Evolutionary conservation across 2,329 filamentous ascomycete genomes (phyloP), one percentile per base, ranked within the genome.

Genomic region (Botrytis sinoallii): DNA sequence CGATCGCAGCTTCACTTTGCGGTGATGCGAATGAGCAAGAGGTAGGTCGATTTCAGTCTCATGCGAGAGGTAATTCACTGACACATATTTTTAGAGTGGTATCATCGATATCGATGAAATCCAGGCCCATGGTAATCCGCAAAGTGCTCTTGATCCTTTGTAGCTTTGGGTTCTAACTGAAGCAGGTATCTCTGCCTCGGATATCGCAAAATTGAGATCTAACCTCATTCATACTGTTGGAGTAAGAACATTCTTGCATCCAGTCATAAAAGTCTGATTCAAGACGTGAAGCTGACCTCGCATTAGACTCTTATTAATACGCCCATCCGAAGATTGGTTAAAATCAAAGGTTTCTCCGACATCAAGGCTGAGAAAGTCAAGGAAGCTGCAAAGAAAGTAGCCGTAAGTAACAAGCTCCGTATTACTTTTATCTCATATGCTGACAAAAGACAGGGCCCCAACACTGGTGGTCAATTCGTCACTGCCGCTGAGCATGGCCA

Each of bases 361-460:
- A 85, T 89, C 79, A 92, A 92, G 81, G 90, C 92, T 6, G 90
- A 92, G 76, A 92, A 92, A 81, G 86, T 92, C 79, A 92, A 91
- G 79, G 90, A 92, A 77, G 90, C 90, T 67, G 86, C 89, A 71
- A 84, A 85, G 74, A 82, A 83, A 70, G 73, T 82, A 59, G 73
- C 79, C 67, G 81, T 81, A 70, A 75, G 79, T 74, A 72, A 5
- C 25, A 10, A 18, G n/a, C 29, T 68, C 59, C 5, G 18, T 22
- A 25, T 22, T n/a, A 14, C 63, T 18, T 18, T 38, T 25, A 25
- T 38, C 14, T 16, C 44, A 46, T 25, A 35, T 66, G 25, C 74
- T 81, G 42, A 81, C 55, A 29, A 18, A 57, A 40, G 46, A 32
- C 75, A 91, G 88, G 88, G 89, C 29, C 84, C 86, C 74, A 85